Base-by-base conservation (phyloP, 108 stramenopile species). In the Mediolabrus comicus region DNA sequence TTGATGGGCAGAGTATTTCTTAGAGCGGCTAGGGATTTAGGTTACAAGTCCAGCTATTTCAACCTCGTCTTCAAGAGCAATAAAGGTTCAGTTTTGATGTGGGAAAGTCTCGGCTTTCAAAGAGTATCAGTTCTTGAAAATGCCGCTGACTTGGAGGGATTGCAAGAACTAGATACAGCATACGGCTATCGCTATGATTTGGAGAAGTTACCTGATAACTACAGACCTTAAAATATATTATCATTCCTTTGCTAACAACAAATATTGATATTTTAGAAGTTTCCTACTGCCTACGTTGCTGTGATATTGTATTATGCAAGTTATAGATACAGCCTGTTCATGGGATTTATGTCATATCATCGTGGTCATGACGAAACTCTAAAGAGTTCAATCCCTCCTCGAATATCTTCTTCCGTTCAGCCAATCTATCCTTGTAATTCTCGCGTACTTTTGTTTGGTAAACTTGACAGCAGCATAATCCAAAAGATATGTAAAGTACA, bases 1-100 rank as follows among this genome's bases (percentile, higher is more conserved):
- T 65, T 86, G 32, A 86, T 86, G 85, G 85, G 85, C 6, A 59
- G 67, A 7, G 64, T 70, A n/a, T 86, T 86, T 61, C 38, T 83
- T 6, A 60, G 66, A 52, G 64, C 62, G 10, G 85, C 85, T n/a
- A 73, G 54, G 19, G 72, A 81, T 60, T 60, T 83, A 59, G 85
- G 83, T 35, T 86, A 83, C 62, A 83, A 83, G 33, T 69, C 71
- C 6, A 67, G 71, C n/a, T 86, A 83, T 43, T 86, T 86, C 46
- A 86, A 86, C 51, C 67, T 86, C 17, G 85, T 86, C 8, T 86
- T 86, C 62, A 62, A 81, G 41, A 82, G 80, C 52, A 86, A 86
- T 56, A 38, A 43, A 19, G 73, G 72, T 3, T 63, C 59, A 27
- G 72, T 86, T 22, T 65, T 51, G 29, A 53, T 86, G 32, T 86